Base-by-base conservation (phyloP, 768 basidiomycete species). In the Lactifluus volemus region DNA sequence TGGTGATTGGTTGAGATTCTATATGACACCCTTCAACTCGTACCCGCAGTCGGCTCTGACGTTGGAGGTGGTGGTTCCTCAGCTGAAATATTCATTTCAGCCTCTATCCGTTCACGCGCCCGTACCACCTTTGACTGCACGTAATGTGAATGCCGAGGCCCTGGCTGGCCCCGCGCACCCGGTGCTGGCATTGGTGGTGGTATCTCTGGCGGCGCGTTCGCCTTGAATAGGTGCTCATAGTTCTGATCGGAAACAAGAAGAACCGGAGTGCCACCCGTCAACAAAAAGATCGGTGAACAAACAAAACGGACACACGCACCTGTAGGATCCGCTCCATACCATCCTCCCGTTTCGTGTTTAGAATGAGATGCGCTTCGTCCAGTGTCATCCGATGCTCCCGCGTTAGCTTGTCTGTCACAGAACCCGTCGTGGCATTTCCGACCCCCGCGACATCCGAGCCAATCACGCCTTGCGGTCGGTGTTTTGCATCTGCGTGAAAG, bases 101-200 rank as follows among this genome's bases (percentile, higher is more conserved):
- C 95, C 71, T 97, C 89, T 81, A 98, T 85, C 75, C 97, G 84
- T 75, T 98, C 94, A 57, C 85, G 82, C 19, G 97, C 96, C 45
- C 97, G 84, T 49, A 92, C 83, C n/a, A 99, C 92, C 75, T 99
- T 99, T 36, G 92, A 95, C 71, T 96, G 95, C 12, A 98, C 79
- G 73, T 98, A 98, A 73, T 94, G 91, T 39, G 92, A 94, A 70
- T 92, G 79, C 41, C 74, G 68, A 21, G 78, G 78, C 30, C 72
- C 75, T 25, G 74, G 66, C 5, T 74, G 70, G 25, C 73, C 74
- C 70, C 77, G 81, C 41, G 79, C 75, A 14, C 78, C 67, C 44
- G 78, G 61, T 60, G 78, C 77, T 7, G 67, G 58, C 51, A 71
- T 71, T 41, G 71, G 68, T 14, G 83, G 76, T 49, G 83, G 76